Evolutionary conservation across 2,329 filamentous ascomycete genomes (phyloP).

Genomic region (Alternaria solani): DNA sequence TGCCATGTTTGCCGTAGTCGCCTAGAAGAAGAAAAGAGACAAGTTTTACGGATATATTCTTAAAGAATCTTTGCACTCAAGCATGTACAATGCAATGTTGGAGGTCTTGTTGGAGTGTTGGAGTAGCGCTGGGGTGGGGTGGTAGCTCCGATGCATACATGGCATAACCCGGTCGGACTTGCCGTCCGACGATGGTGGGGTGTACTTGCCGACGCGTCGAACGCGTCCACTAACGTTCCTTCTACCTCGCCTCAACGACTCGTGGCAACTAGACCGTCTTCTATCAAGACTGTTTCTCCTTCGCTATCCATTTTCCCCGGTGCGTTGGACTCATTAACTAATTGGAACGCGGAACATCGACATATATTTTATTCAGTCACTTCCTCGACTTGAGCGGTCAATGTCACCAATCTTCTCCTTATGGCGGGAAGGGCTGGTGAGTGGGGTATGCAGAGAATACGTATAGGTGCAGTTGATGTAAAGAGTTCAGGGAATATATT

Average conservation of each 20-base stretch:
- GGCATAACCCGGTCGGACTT: conserved; percentile 12
- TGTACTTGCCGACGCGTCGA: conserved; percentile 7
- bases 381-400: too few species aligned
- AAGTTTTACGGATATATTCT: not conserved
- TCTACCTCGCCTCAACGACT: not conserved
- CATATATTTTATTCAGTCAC: too few species aligned
- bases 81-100: not conserved
- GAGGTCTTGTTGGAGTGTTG: conserved; percentile 11
- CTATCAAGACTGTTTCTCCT: too few species aligned
- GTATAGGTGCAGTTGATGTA: not conserved
- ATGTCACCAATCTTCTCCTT: not conserved
- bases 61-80: not conserved
- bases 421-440: not conserved
- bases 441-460: not conserved
- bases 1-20: conserved; percentile 26
- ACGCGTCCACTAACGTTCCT: not conserved
- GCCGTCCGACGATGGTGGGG: conserved; percentile 9
- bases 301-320: too few species aligned
- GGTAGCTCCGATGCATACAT: conserved; percentile 4
- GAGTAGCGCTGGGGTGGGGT: conserved; percentile 13
- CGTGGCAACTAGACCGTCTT: not conserved
- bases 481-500: not conserved
- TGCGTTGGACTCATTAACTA: too few species aligned
- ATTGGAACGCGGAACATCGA: too few species aligned
- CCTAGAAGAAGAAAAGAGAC: not conserved